phyloP scores from a whole-genome alignment of 2,329 filamentous ascomycete genomes.

The Erysiphe pisi region DNA sequence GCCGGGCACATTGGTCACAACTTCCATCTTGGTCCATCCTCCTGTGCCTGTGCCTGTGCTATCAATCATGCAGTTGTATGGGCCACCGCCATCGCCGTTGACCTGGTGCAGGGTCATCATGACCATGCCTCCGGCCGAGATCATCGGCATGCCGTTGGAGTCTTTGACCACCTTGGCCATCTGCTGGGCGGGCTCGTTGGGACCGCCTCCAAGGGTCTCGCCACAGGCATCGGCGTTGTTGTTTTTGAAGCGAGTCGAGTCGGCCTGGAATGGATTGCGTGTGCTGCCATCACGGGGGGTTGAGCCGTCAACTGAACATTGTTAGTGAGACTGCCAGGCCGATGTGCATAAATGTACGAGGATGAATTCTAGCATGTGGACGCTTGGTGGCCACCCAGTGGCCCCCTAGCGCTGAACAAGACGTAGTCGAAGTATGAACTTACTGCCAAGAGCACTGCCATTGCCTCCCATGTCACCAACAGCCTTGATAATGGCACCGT shows the following conservation, averaged over 20 bases:
- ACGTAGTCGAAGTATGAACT: conserved; percentile 28
- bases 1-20: too few species aligned
- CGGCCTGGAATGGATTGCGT: conserved; percentile 52
- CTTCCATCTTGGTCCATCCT: too few species aligned
- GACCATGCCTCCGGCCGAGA: conserved; percentile 40
- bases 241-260: conserved; percentile 52
- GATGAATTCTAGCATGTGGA: too few species aligned
- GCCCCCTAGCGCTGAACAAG: too few species aligned
- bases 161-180: conserved; percentile 46
- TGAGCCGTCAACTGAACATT: conserved; percentile 41
- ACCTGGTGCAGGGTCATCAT: conserved; percentile 29
- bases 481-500: conserved; percentile 41
- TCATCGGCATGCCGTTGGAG: conserved; percentile 49
- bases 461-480: conserved; percentile 44
- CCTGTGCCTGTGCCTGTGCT: too few species aligned
- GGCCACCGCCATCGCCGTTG: conserved; percentile 29
- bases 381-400: too few species aligned
- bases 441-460: conserved; percentile 43
- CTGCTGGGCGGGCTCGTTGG: conserved; percentile 48
- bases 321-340: too few species aligned
- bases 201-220: conserved; percentile 48
- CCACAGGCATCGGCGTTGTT: conserved; percentile 45
- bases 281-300: conserved; percentile 53
- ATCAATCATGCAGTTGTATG: conserved; percentile 48
- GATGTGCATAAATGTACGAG: too few species aligned